These are phyloP conservation scores for Paracorniculantispora psalliotae DNA, from an alignment of 2,329 filamentous ascomycete species.

Conservation along the genomic window DNA sequence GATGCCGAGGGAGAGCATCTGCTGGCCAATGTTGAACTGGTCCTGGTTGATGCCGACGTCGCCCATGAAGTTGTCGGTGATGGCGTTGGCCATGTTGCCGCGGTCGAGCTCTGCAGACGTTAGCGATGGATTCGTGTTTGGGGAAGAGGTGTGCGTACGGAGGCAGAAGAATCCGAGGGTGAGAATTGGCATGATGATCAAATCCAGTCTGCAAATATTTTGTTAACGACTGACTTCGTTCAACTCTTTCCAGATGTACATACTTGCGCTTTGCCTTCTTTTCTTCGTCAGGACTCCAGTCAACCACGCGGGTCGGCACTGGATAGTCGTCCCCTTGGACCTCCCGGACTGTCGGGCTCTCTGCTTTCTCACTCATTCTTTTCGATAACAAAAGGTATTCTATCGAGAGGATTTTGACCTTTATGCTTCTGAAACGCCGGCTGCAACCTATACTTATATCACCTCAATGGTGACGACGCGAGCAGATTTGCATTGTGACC, in stretches of 20 bases:
- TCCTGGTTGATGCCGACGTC: constrained; percentile 47
- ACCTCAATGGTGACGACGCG: too few species aligned
- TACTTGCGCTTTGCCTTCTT: constrained; percentile 26
- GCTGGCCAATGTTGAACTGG: constrained; percentile 48
- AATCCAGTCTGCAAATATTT: constrained; percentile 29
- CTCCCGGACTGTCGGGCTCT: constrained; percentile 2
- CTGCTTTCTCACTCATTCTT: neutral
- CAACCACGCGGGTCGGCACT: constrained; percentile 17
- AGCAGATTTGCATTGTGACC: too few species aligned
- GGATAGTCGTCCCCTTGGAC: constrained; percentile 12
- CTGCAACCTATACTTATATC: too few species aligned
- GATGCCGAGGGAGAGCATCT: constrained; percentile 45
- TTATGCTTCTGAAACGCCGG: too few species aligned
- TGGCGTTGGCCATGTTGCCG: constrained; percentile 39
- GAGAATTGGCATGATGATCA: constrained; percentile 38
- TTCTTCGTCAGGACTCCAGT: constrained; percentile 26
- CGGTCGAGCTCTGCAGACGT: constrained; percentile 24
- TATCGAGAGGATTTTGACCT: too few species aligned
- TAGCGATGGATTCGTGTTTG: neutral
- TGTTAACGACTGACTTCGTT: neutral
- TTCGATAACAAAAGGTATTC: too few species aligned
- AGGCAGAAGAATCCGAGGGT: constrained; percentile 39
- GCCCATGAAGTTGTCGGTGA: constrained; percentile 44
- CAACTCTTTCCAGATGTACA: neutral
- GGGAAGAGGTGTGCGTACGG: constrained; percentile 24